Evolutionary conservation across 352 stramenopile species (phyloP), one percentile per base, ranked within the genome.

Genomic region (Globisporangium uncinulatum): DNA sequence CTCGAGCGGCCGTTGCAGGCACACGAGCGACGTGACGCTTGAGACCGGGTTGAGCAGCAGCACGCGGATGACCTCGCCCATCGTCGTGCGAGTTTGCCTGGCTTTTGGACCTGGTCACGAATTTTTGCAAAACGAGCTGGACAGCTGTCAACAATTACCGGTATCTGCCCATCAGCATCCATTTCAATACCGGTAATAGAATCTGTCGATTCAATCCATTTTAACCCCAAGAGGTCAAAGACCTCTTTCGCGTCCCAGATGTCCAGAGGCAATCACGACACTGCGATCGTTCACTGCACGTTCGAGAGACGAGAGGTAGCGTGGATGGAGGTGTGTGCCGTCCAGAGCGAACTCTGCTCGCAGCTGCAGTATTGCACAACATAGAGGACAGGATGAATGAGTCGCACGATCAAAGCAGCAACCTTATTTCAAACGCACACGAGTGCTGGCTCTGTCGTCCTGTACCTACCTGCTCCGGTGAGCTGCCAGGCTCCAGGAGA

Each of bases 261-360:
- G 24, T 29, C 24, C 24, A 29, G 24, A 13, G 21, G 11, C 36
- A 56, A n/a, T 5, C 43, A 11, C 43, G 19, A n/a, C 20, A 21
- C 19, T 37, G 11, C 2, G 32, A 13, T n/a, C 9, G 9, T 42
- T 51, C 20, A 83, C 48, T n/a, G 65, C 76, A n/a, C 56, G 65
- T 43, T 79, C 76, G 13, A 89, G 57, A 0, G 71, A 51, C 14
- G 17, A 10, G 31, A 95, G 49, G 61, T 97, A 97, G 9, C 49
- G 60, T 6, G 89, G 85, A 51, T 87, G 73, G 20, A 97, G 64
- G 58, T 97, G 89, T 3, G 88, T 96, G n/a, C 87, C 87, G 56
- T 97, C 88, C 0, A 96, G 70, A 2, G 34, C 58, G 46, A 84
- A 83, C 0, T 70, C 57, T n/a, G 67, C 45, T 5, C 70, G 65